phyloP scores from a whole-genome alignment of 768 basidiomycete species.

The Lactarius tabidus region DNA sequence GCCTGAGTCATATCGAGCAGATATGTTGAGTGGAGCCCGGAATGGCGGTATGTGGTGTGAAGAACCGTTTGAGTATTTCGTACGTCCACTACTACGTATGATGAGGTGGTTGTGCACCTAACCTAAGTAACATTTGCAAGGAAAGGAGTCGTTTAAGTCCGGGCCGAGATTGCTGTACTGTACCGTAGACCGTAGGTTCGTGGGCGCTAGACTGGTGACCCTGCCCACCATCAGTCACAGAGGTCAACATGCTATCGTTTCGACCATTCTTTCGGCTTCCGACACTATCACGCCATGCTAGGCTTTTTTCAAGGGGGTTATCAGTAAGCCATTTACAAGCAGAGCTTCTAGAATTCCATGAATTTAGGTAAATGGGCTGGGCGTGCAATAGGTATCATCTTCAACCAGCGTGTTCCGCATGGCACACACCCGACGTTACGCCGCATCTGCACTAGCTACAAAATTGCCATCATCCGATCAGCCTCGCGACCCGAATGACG shows the following conservation, averaged over 20 bases:
- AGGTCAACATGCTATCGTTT: background rate
- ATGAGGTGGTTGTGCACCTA: background rate
- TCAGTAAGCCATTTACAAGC: constrained; percentile 1
- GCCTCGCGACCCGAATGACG: background rate
- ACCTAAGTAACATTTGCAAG: too few relatives aligned
- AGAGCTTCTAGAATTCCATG: background rate
- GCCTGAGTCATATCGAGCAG: background rate
- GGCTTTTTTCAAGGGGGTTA: background rate
- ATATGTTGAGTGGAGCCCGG: background rate
- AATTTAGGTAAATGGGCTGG: background rate
- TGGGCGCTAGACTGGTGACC: too few relatives aligned
- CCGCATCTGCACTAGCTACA: background rate
- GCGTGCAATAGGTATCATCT: background rate
- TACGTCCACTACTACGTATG: background rate
- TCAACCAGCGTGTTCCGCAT: background rate
- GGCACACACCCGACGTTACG: background rate
- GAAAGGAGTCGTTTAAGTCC: too few relatives aligned
- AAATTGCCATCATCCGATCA: background rate
- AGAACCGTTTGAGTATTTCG: background rate
- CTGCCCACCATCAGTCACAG: too few relatives aligned
- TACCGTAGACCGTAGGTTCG: too few relatives aligned
- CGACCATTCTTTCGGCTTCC: background rate
- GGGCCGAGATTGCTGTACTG: background rate
- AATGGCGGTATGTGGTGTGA: background rate
- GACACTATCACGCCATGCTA: background rate